Percentiles rank a stretch among this genome's conserved stretches.
These are phyloP conservation scores for Ceratobasidium sp. DNA, from an alignment of 1,284 basidiomycete genomes.

Conservation along the genomic window DNA sequence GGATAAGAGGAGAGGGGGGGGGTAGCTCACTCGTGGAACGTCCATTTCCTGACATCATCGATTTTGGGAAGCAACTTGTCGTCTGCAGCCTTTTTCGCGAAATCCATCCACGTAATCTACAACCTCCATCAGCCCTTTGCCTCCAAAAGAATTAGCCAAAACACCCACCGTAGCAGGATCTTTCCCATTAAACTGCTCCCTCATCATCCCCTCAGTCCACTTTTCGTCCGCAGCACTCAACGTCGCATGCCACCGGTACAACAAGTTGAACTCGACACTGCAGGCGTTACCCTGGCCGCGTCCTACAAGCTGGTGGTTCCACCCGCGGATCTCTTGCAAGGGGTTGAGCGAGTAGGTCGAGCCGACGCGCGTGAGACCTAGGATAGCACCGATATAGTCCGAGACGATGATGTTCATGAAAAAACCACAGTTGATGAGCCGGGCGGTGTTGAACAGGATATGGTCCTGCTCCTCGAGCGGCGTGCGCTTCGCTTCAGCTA, in stretches of 20 bases:
- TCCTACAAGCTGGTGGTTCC: conserved; percentile 62
- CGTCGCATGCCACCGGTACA: conserved; percentile 59
- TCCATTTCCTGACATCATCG: not conserved
- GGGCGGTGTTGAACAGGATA: conserved; percentile 78
- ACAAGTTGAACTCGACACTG: conserved; percentile 71
- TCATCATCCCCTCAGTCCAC: conserved; percentile 48
- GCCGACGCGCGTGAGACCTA: conserved; percentile 71
- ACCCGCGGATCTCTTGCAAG: conserved; percentile 60
- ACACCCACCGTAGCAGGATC: conserved; percentile 5
- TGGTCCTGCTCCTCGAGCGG: conserved; percentile 68
- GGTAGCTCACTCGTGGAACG: conserved; percentile 9
- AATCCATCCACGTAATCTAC: conserved; percentile 20
- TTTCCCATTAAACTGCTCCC: conserved; percentile 8
- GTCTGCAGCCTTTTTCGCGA: not conserved
- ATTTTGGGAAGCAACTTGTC: not conserved
- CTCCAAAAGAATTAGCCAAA: no score
- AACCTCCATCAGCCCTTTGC: not conserved
- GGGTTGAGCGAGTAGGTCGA: conserved; percentile 71
- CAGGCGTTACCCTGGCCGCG: conserved; percentile 77
- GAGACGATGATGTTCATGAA: conserved; percentile 76
- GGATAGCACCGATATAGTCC: conserved; percentile 73
- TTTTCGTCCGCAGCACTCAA: conserved; percentile 50
- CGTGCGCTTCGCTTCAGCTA: conserved; percentile 51
- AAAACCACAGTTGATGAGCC: conserved; percentile 77
- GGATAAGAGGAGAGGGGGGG: not conserved